Evolutionary conservation across 2,329 filamentous ascomycete genomes (phyloP), one percentile per base, ranked within the genome.

Genomic region (Sporothrix sp.): DNA sequence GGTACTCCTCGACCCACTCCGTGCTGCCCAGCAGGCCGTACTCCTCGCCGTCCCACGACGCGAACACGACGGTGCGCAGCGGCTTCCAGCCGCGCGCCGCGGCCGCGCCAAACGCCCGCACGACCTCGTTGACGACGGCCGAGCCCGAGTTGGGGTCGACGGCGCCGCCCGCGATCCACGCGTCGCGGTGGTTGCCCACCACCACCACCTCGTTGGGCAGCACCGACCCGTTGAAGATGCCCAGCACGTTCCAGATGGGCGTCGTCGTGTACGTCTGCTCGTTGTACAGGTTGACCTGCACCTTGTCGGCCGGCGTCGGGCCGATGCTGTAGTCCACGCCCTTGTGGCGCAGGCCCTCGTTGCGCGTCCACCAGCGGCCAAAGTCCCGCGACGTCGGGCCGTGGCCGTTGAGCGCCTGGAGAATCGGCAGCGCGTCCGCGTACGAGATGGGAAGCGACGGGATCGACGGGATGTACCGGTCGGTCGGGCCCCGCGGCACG

Each of bases 1-100:
- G 67, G 59, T 87, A 87, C 58, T 95, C 87, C 62, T 95, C 89
- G 0, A 95, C 87, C 88, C 89, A 95, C 62, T 95, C 90, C 0
- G 90, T 95, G 48, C 83, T 88, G 4, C 90, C 90, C 13, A 95
- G 66, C 5, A 95, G 74, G 1, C 85, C 87, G 58, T 95, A 95
- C 65, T 95, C 89, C 66, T 88, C 84, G 28, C 82, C 84, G 56
- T 88, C 84, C 84, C 84, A 87, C 63, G 79, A 84, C 20, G 85
- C 89, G 62, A 96, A 91, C 36, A 96, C 87, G 51, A 97, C 87
- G 0, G 91, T 97, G 20, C 91, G 84, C 18, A 89, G 74, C 0
- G 93, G 87, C 64, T 84, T 87, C 87, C 87, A 94, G 13, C 87
- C 87, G 20, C 72, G 74, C 16, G 79, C 71, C 2, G 87, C 63